Evolutionary conservation across 495 filamentous ascomycete genomes (phyloP), one percentile per base, ranked within the genome.

Genomic region (Penicillium angulare): DNA sequence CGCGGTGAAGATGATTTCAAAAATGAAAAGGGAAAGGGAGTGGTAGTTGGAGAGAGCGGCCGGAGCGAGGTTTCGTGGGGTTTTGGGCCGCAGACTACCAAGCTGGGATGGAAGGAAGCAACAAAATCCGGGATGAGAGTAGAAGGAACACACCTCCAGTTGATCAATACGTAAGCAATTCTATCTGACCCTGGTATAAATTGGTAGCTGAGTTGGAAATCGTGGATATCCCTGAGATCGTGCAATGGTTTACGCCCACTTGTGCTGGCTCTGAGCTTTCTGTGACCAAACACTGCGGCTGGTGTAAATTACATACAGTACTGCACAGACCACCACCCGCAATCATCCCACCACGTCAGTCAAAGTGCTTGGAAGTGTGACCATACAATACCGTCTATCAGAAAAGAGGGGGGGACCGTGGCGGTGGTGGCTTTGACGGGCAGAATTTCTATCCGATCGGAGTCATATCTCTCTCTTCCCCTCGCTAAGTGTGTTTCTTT

Each of bases 11-110:
- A 27, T 42, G 23, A n/a, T 24, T n/a, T 46, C 36, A 43, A 47
- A 49, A 53, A 50, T 43, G 54, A 44, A 51, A 59, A 66, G 64
- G 57, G 47, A 51, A 59, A 66, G 64, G 57, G 59, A 59, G 50
- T 51, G 47, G 22, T 31, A 38, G 60, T 48, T 61, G 56, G 57
- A 56, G 41, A 49, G 50, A 34, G 52, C 56, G 57, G 50, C 61
- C 65, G 65, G 66, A 60, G 62, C 45, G 69, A 71, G 66, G 69
- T 65, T 71, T 73, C 66, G 71, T 68, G 69, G 69, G 69, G 71
- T 67, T 65, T 72, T 67, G 69, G 68, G 71, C 66, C 65, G 67
- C 68, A 64, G 62, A 59, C 63, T 60, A 65, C 61, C 51, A 33
- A 21, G 17, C 23, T 46, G 29, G n/a, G 43, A 31, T 33, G 43